Base-by-base conservation (phyloP, 805 yeast genomes). In the Spathaspora hagerdaliae region DNA sequence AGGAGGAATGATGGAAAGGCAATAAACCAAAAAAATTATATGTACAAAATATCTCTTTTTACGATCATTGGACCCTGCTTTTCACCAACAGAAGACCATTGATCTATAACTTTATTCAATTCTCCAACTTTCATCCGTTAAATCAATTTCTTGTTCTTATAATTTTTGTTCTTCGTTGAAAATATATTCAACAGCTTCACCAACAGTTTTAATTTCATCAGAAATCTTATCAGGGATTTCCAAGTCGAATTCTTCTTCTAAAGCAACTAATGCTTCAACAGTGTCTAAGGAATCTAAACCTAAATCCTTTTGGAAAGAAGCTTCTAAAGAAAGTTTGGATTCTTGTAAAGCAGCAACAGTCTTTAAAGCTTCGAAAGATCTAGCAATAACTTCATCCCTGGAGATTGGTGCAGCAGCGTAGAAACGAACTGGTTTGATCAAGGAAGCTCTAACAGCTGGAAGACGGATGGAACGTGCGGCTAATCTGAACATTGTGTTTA, bases 271-370 rank as follows among this genome's bases (percentile, higher is more conserved):
- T 45, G 94, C 91, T 74, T 92, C 99, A 51, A 92, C 96, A 51
- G 94, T 86, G 62, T 92, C 99, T 55, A 92, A 78, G 8, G 96
- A 87, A 69, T 92, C 99, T 63, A 87, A 78, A n/a, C 91, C 92
- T 55, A 87, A 78, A 60, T 87, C 96, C 54, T 77, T 79, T 51
- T 77, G 74, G 65, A 83, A 81, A 41, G 81, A 73, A 8, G 87
- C 73, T 29, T 68, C 74, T 55, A 66, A 63, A 33, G 71, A 45
- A 43, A 71, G 60, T 49, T 64, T 68, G 42, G 75, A 68, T 52
- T 71, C 76, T 55, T 71, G 75, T 56, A 71, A 68, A 42, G 76
- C 70, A 39, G 74, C 70, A 46, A 73, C 76, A 41, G 79, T 69
- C 51, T 79, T 77, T 68, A 84, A 83, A 46, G 94, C 96, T 58